These are phyloP conservation scores for Geranomyces variabilis DNA, from an alignment of 192 early-diverging fungal species.

Conservation along the genomic window DNA sequence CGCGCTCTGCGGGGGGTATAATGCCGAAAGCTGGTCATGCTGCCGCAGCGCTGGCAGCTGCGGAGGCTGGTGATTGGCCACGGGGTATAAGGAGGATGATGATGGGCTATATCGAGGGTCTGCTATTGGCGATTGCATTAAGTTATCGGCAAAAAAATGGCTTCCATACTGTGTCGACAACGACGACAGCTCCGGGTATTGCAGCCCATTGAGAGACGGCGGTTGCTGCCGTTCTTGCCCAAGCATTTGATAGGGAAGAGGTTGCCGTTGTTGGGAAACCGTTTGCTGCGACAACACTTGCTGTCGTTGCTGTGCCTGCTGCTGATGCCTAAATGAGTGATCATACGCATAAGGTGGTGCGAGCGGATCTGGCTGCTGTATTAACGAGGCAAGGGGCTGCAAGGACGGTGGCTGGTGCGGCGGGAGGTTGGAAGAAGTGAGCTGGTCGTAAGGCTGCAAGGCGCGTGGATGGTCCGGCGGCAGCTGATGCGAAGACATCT, in stretches of 20 bases:
- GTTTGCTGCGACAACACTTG: neutral
- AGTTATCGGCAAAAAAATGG: neutral
- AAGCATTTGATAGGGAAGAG: neutral
- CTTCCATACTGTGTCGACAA: neutral
- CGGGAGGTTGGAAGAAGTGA: too few relatives aligned
- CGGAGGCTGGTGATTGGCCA: neutral
- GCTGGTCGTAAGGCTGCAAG: too few relatives aligned
- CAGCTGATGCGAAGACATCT: too few relatives aligned
- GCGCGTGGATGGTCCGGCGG: too few relatives aligned
- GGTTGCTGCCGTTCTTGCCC: conserved; percentile 4
- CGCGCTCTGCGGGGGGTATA: neutral
- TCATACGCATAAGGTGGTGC: neutral
- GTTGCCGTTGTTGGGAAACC: neutral
- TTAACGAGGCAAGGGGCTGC: too few relatives aligned
- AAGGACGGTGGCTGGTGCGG: too few relatives aligned
- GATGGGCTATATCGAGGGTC: neutral
- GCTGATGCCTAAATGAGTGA: neutral
- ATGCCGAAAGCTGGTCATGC: too few relatives aligned
- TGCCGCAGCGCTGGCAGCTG: too few relatives aligned
- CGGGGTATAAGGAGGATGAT: neutral
- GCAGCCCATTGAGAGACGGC: neutral
- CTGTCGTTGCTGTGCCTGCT: neutral
- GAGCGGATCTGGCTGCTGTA: too few relatives aligned
- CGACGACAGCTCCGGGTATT: neutral
- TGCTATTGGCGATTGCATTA: neutral